These are phyloP conservation scores for Aspergillus indologenus DNA, from an alignment of 495 filamentous ascomycete genomes.

Conservation along the genomic window DNA sequence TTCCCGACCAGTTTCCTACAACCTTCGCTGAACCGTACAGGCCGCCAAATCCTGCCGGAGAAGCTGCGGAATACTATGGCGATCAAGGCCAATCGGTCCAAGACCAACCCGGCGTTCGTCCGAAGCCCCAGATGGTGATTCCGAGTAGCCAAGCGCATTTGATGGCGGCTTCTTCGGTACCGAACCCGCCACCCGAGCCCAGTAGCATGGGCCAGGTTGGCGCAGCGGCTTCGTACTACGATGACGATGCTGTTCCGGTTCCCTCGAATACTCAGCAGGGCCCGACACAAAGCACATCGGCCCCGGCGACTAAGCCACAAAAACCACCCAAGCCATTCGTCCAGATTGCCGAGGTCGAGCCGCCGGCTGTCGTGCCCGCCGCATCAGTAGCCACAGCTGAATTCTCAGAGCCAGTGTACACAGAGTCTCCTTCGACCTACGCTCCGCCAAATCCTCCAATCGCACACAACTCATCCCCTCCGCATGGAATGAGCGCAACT, in stretches of 20 bases:
- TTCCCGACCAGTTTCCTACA: slow-evolving; percentile 55
- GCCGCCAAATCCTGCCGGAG: slow-evolving; percentile 53
- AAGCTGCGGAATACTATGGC: slow-evolving; percentile 65
- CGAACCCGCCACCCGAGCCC: slow-evolving; percentile 50
- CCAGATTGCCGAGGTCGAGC: slow-evolving; percentile 21
- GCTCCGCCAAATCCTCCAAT: slow-evolving; percentile 16
- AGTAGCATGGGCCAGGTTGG: slow-evolving; percentile 49
- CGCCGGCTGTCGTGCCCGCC: slow-evolving; percentile 24
- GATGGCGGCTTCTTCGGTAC: slow-evolving; percentile 45
- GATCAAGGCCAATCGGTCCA: slow-evolving; percentile 62
- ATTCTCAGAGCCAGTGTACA: slow-evolving; percentile 18
- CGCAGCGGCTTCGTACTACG: slow-evolving; percentile 51
- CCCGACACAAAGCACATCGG: slow-evolving; percentile 8
- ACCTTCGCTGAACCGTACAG: slow-evolving; percentile 45
- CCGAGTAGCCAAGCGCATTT: slow-evolving; percentile 49
- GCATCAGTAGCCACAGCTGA: slow-evolving; percentile 29
- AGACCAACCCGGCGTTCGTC: slow-evolving; percentile 59
- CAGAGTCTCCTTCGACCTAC: slow-evolving; percentile 23
- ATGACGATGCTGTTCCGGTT: slow-evolving; percentile 20
- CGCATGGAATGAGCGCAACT: slow-evolving; percentile 34
- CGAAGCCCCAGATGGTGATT: slow-evolving; percentile 51
- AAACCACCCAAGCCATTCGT: slow-evolving; percentile 16
- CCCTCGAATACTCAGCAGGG: slow-evolving; percentile 12
- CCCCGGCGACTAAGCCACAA: slow-evolving; percentile 23
- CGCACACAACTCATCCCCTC: slow-evolving; percentile 28